Conservation (phyloP, 2,329 filamentous ascomycete species). For the Ceratocystis cacaofunesta region DNA sequence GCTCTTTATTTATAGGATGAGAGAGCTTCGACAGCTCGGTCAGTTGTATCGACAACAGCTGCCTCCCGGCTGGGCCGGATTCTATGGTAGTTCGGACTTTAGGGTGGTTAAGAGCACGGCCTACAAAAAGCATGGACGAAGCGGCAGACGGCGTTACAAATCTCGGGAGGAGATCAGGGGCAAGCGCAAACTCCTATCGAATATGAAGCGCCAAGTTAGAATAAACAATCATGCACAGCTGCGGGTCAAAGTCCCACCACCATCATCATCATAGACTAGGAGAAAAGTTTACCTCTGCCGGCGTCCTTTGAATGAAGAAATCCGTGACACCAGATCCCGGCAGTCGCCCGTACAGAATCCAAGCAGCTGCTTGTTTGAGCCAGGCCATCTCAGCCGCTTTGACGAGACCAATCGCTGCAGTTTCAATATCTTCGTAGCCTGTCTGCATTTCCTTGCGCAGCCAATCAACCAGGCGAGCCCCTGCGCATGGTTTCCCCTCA, state of each 20-base stretch:
- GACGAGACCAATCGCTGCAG: slow-evolving; percentile 58
- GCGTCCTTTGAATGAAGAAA: slow-evolving; percentile 56
- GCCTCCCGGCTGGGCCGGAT: slow-evolving; percentile 34
- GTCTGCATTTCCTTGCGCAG: slow-evolving; percentile 66
- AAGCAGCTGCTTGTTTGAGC: slow-evolving; percentile 79
- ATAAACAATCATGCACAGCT: background rate
- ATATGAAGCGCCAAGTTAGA: background rate
- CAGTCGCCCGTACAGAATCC: slow-evolving; percentile 77
- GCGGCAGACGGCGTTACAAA: slow-evolving; percentile 66
- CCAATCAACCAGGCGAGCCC: slow-evolving; percentile 61
- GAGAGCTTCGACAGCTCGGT: slow-evolving; percentile 50
- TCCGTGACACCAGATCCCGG: slow-evolving; percentile 54
- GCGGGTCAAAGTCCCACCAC: background rate
- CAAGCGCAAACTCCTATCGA: slow-evolving; percentile 36
- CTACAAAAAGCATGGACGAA: slow-evolving; percentile 77
- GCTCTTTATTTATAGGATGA: slow-evolving; percentile 15
- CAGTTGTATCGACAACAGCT: slow-evolving; percentile 54
- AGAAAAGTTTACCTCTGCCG: slow-evolving; percentile 17
- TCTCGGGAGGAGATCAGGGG: slow-evolving; percentile 51
- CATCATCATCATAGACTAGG: background rate
- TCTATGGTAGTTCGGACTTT: slow-evolving; percentile 38
- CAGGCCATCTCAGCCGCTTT: slow-evolving; percentile 73
- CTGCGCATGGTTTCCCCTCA: slow-evolving; percentile 35
- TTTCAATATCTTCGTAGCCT: slow-evolving; percentile 75
- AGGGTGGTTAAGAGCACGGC: slow-evolving; percentile 76